Conservation (phyloP, 192 early-diverging fungal genomes). For the Anaeromyces robustus region DNA sequence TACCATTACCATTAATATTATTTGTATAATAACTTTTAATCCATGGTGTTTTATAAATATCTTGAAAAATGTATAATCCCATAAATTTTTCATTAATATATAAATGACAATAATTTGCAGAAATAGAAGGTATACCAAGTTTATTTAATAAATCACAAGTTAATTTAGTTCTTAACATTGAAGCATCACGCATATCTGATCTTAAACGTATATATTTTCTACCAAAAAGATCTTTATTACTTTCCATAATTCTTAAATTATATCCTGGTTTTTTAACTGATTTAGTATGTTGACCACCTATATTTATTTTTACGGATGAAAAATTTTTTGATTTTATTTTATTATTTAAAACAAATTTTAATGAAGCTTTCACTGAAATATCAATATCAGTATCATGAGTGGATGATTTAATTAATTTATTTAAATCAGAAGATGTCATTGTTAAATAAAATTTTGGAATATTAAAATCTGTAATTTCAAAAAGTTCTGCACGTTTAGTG, state of each 20-base stretch:
- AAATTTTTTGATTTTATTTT: background rate
- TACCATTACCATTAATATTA: no score
- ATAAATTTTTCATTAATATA: background rate
- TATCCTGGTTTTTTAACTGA: background rate
- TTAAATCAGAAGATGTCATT: no score
- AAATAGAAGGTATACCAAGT: background rate
- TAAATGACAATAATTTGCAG: background rate
- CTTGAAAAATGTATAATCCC: background rate
- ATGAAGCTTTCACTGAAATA: no score
- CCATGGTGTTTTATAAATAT: background rate
- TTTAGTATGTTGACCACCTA: background rate
- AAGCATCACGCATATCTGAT: background rate
- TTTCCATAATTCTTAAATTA: background rate
- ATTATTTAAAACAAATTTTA: background rate
- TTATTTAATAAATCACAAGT: background rate
- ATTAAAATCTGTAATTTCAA: no score
- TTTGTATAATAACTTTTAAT: background rate
- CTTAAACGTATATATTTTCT: background rate
- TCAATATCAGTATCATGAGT: no score
- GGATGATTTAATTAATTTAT: no score
- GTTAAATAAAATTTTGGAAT: no score
- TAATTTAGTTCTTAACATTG: background rate
- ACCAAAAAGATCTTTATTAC: background rate
- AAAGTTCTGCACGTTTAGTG: no score
- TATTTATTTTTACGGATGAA: background rate